Evolutionary conservation across 2,329 filamentous ascomycete species (phyloP).

Genomic region (Fusarium caatingaense): DNA sequence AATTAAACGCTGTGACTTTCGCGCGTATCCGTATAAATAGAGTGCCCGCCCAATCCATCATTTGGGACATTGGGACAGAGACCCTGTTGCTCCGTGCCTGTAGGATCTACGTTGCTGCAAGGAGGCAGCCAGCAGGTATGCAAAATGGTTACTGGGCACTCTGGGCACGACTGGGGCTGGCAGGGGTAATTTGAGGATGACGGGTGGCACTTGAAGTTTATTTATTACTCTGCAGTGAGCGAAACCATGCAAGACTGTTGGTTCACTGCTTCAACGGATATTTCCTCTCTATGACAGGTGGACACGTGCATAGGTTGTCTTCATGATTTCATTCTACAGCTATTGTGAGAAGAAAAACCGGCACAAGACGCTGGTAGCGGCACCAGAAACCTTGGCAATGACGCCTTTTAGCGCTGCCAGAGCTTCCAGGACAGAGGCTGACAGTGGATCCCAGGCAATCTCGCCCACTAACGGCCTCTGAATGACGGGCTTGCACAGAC

Average conservation of each 20-base stretch:
- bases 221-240: neutral
- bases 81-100: slow-evolving; percentile 21
- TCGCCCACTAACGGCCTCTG: slow-evolving; percentile 29
- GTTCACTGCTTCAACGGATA: neutral
- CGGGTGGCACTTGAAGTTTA: slow-evolving; percentile 3
- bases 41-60: neutral
- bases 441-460: slow-evolving; percentile 10
- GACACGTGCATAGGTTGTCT: neutral
- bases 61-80: neutral
- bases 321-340: slow-evolving; percentile 29
- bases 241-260: too few relatives aligned
- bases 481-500: slow-evolving; percentile 34
- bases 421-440: slow-evolving; percentile 7
- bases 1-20: slow-evolving; percentile 19
- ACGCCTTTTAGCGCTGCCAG: slow-evolving; percentile 36
- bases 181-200: slow-evolving; percentile 23
- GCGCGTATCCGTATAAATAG: slow-evolving; percentile 21
- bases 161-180: slow-evolving; percentile 17
- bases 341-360: slow-evolving; percentile 10
- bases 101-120: slow-evolving; percentile 23
- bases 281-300: neutral
- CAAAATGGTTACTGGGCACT: slow-evolving; percentile 12
- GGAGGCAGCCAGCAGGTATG: slow-evolving; percentile 33
- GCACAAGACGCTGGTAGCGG: slow-evolving; percentile 17
- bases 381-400: slow-evolving; percentile 26